Evolutionary conservation across 2,329 filamentous ascomycete species (phyloP), one percentile per base, ranked within the genome.

Genomic region (Sarocladium oryzae): DNA sequence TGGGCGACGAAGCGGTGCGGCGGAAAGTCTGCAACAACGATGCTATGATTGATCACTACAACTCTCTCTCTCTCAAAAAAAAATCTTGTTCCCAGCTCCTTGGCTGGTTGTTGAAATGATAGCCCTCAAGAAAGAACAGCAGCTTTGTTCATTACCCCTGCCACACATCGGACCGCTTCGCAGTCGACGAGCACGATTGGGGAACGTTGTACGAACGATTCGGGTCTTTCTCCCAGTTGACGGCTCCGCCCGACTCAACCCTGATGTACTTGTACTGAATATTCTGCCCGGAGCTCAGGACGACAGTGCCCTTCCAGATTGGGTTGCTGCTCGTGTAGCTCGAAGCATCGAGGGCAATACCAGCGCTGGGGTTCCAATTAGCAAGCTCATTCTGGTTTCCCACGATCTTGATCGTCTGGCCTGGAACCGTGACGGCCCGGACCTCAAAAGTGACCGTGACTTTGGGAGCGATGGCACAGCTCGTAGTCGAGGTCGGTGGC

Each of bases 221-320:
- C 0, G 75, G 73, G 48, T 85, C 84, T 46, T 68, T 71, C 69
- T 89, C 85, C 85, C 85, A 89, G 2, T 66, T 72, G 8, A 85
- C 66, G 0, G 67, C 69, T 0, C 82, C 79, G 57, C 78, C 74
- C 1, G 65, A 60, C 53, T 72, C 71, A 37, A 84, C 74, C 48
- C 79, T 77, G 58, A 89, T 77, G 61, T 81, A 89, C 69, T 89
- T 88, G 65, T 88, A 89, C 68, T 81, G 60, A 38, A 89, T 69
- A 2, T 64, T 67, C 45, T 72, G 70, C 2, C 84, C 84, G 0
- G 79, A 72, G 0, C 71, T 65, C 15, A 89, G 64, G 1, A 67
- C 69, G 24, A 88, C 61, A 0, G 76, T 77, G 0, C 65, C 73
- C 41, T 68, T 73, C 86, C 86, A 89, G 5, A 86, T 56, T 1